Evolutionary conservation across 2,329 filamentous ascomycete species (phyloP), one percentile per base, ranked within the genome.

Genomic region (Colletotrichum brevisporum): DNA sequence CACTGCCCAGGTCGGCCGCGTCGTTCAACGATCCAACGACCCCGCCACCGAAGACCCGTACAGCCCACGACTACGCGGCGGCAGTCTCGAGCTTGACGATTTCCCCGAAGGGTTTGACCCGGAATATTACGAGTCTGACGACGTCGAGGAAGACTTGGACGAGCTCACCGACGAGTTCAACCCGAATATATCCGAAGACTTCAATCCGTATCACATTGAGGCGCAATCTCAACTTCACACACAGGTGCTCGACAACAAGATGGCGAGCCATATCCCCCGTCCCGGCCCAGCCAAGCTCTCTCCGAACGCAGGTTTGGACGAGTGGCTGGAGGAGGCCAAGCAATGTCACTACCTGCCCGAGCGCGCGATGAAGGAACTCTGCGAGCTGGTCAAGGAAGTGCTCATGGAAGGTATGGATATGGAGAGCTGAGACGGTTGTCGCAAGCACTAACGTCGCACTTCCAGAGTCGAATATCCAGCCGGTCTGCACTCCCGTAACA

Each of bases 321-420:
- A 98, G 83, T 99, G 96, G 96, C 88, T 99, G 39, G 93, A 96
- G 78, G 93, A 97, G 81, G 96, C 96, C 52, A 98, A 97, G 83
- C 93, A 96, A 82, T 98, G 96, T 84, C 96, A 97, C 81, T 98
- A 98, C 80, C 88, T 99, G 60, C 96, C 96, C 57, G 96, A 99
- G 83, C 85, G 91, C 71, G 94, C 97, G 77, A 99, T 99, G 96
- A 99, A 99, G 87, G 93, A 97, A 81, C 88, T 99, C 56, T 99
- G 96, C 81, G 96, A 99, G 84, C 97, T 97, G 79, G 96, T 98
- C 70, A 99, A 99, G 85, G 96, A 98, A 83, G 97, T 94, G 73
- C 88, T 99, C 76, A 99, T 99, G 96, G 96, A 99, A 87, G 94
- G 94, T 96, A 79, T 21, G 47, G 9, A 43, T 5, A 26, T 15